These are phyloP conservation scores for Nectriaceae sp. DNA, from an alignment of 2,329 filamentous ascomycete genomes.

Conservation along the genomic window DNA sequence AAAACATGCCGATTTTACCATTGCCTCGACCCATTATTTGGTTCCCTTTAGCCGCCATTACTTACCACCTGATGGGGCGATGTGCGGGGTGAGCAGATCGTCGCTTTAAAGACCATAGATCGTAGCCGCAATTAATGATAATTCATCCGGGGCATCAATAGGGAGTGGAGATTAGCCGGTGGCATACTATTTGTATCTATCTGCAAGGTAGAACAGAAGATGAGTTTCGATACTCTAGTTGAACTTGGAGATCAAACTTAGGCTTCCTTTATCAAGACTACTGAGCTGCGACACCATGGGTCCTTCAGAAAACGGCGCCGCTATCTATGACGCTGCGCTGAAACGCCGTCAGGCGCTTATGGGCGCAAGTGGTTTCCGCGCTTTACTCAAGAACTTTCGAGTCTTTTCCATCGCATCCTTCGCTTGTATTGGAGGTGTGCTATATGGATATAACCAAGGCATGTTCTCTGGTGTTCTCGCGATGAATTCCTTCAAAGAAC, in stretches of 20 bases:
- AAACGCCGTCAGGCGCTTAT: slow-evolving; percentile 54
- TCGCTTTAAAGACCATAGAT: neutral
- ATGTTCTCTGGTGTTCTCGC: slow-evolving; percentile 59
- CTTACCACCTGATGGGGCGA: no score
- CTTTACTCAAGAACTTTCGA: slow-evolving; percentile 60
- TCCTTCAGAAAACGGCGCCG: slow-evolving; percentile 8
- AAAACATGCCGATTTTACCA: neutral
- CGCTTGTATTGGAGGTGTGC: slow-evolving; percentile 62
- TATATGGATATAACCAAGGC: slow-evolving; percentile 76
- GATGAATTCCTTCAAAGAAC: slow-evolving; percentile 55
- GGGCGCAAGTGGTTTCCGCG: slow-evolving; percentile 52
- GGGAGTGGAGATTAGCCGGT: neutral
- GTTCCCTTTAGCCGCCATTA: no score
- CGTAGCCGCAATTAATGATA: neutral
- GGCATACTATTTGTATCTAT: neutral
- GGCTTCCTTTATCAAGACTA: neutral
- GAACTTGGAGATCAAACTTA: neutral
- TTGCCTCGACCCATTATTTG: neutral
- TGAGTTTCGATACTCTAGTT: neutral
- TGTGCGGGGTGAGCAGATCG: neutral
- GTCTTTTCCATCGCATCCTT: slow-evolving; percentile 63
- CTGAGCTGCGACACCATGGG: slow-evolving; percentile 12
- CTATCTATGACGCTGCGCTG: slow-evolving; percentile 52
- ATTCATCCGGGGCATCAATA: neutral
- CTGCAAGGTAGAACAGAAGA: neutral